Evolutionary conservation across 108 stramenopile species (phyloP), one percentile per base, ranked within the genome.

Genomic region (Mediolabrus comicus): DNA sequence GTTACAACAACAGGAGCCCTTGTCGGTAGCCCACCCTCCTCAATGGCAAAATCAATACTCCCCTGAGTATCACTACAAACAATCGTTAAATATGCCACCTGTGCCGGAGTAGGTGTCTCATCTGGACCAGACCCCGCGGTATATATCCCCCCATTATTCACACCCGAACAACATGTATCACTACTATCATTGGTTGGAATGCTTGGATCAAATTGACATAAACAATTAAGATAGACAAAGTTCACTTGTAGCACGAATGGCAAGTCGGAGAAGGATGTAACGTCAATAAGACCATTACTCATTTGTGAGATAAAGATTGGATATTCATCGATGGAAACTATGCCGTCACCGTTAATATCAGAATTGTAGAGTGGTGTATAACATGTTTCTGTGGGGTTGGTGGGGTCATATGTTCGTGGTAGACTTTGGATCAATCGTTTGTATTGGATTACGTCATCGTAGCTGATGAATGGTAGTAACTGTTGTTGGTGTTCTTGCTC

Each of bases 191-290:
- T 19, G 13, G 19, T 29, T 26, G 39, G 38, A 39, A 52, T 63
- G 3, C 35, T 9, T 11, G 49, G 53, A 24, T n/a, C 7, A 9
- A 25, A 52, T 2, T 28, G 13, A 51, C 77, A 78, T 7, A 71
- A 43, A 33, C 77, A 78, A 33, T 43, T 70, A 35, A 78, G 69
- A 59, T 78, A 78, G 8, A 78, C 65, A 61, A 71, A 78, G 57
- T 78, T 78, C 28, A 78, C 59, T 36, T 78, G 70, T 11, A 78
- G 29, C 4, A 70, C 77, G 67, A 78, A 78, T 29, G 69, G 63
- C 35, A 78, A 33, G 1, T 71, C 69, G 13, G 34, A 30, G 26
- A 66, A 78, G 33, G 14, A 32, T 12, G 46, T 25, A 1, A 16
- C 30, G 33, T 66, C 38, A 61, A 33, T 53, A 0, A 36, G 6